Evolutionary conservation across 1,284 basidiomycete species (phyloP).

Genomic region (Schizophyllum commune): DNA sequence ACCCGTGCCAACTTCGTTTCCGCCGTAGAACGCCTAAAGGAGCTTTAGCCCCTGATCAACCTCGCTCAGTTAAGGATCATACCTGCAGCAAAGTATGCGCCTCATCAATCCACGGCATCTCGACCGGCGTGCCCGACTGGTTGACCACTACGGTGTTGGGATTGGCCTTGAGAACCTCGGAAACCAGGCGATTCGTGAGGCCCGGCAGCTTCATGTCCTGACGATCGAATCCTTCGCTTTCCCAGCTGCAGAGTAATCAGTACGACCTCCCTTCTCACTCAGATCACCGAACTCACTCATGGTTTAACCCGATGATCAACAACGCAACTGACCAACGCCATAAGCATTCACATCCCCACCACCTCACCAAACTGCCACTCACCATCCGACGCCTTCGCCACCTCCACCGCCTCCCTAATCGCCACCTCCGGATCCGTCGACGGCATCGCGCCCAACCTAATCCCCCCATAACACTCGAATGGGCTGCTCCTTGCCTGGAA

Average conservation of each 20-base stretch:
- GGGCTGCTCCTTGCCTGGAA: slow-evolving; percentile 24
- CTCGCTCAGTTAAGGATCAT: slow-evolving; percentile 1
- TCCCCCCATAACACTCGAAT: slow-evolving; percentile 34
- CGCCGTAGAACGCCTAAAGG: slow-evolving; percentile 42
- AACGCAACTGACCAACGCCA: slow-evolving; percentile 24
- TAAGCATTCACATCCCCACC: slow-evolving; percentile 19
- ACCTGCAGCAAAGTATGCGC: slow-evolving; percentile 39
- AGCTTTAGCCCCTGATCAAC: background rate
- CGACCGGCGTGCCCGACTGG: slow-evolving; percentile 41
- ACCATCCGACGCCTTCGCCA: slow-evolving; percentile 37
- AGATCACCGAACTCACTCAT: slow-evolving; percentile 27
- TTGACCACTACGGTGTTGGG: slow-evolving; percentile 46
- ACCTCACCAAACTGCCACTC: slow-evolving; percentile 27
- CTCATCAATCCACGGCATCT: slow-evolving; percentile 44
- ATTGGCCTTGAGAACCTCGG: slow-evolving; percentile 39
- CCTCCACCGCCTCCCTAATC: slow-evolving; percentile 32
- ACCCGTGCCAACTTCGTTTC: slow-evolving; percentile 47
- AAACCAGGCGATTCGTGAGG: slow-evolving; percentile 40
- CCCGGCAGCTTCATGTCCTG: slow-evolving; percentile 38
- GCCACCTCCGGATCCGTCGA: slow-evolving; percentile 25
- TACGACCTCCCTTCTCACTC: background rate
- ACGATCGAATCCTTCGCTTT: slow-evolving; percentile 41
- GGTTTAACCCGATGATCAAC: slow-evolving; percentile 39
- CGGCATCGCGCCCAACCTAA: slow-evolving; percentile 35
- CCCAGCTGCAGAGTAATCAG: slow-evolving; percentile 26